Base-by-base conservation (phyloP, 2,329 filamentous ascomycete genomes). In the Penicillium griseofulvum region DNA sequence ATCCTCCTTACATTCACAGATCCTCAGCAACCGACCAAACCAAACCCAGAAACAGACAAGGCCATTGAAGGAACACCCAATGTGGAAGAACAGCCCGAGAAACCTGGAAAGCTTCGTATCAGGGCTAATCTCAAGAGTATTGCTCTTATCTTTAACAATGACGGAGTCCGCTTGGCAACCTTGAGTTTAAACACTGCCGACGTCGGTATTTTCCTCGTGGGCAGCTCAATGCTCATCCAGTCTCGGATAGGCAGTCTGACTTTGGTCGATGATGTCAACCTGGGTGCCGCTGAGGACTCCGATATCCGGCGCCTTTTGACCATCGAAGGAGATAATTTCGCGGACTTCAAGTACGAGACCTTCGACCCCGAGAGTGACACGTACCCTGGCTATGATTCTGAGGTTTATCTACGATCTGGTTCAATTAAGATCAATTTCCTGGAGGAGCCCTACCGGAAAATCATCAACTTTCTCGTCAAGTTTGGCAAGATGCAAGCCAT, bases 401-500 rank as follows among this genome's bases (percentile, higher is more conserved):
- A 92, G 1, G 86, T 99, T 29, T 95, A 86, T 68, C 79, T 99
- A 11, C 87, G 93, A 34, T 93, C 94, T 17, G 94, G 94, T 1
- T 99, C 94, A 0, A 88, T 99, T 72, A 97, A 96, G 76, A 81
- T 99, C 70, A 97, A 97, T 71, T 99, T 99, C 71, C 78, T 97
- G 4, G 93, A 97, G 58, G 95, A 99, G 72, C 94, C 94, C 0
- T 97, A 97, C 79, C 86, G 94, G 49, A 97, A 97, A 76, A 97
- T 99, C 61, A 90, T 99, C 74, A 90, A 95, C 63, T 99, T 99
- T 73, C 80, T 96, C 41, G 91, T 99, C 71, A 99, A 99, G 68
- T 99, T 99, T 71, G 94, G 95, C 57, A 96, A 96, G 75, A 99
- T 99, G 94, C 94, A 99, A 74, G 93, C 94, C 22, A 89, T 99